A percentile compares a stretch with the other conserved stretches of the same genome.
These are phyloP conservation scores for Penstemon newberryi DNA, from an alignment of 257 asterid species.

Conservation along the genomic window DNA sequence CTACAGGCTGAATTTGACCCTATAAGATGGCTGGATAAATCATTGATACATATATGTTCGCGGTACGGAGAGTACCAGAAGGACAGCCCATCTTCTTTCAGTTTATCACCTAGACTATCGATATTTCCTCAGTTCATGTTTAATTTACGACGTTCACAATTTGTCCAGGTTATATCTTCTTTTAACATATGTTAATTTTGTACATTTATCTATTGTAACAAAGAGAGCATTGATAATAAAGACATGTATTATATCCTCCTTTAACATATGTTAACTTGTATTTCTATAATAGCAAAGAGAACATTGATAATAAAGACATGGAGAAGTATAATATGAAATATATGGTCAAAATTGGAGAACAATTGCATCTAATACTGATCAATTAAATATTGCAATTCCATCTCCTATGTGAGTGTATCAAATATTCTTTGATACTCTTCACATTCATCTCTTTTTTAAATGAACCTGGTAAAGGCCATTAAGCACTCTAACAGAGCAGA, in stretches of 20 bases:
- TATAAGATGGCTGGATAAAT: slow-evolving; percentile 94
- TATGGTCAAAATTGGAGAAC: not conserved
- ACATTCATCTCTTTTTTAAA: not conserved
- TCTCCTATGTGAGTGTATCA: not conserved
- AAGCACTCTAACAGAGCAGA: not conserved
- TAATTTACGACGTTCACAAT: slow-evolving; percentile 91
- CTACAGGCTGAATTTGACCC: slow-evolving; percentile 98
- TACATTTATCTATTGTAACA: not conserved
- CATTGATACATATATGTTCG: slow-evolving; percentile 90
- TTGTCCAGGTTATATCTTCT: slow-evolving; percentile 70
- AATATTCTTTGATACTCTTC: not conserved
- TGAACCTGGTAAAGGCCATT: not conserved
- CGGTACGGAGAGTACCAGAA: slow-evolving; percentile 96
- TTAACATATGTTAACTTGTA: no score
- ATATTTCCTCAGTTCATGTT: slow-evolving; percentile 97
- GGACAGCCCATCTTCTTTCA: slow-evolving; percentile 87
- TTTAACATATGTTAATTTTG: slow-evolving; percentile 15
- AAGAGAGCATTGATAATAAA: not conserved
- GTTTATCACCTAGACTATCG: slow-evolving; percentile 81
- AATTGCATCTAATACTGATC: slow-evolving; percentile 7
- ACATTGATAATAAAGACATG: not conserved
- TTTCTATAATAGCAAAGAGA: slow-evolving; percentile 4
- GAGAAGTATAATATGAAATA: slow-evolving; percentile 3
- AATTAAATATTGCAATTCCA: not conserved
- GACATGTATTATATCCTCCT: not conserved